These are phyloP conservation scores for Pythium chondricola DNA, from an alignment of 352 stramenopile species.

Conservation along the genomic window DNA sequence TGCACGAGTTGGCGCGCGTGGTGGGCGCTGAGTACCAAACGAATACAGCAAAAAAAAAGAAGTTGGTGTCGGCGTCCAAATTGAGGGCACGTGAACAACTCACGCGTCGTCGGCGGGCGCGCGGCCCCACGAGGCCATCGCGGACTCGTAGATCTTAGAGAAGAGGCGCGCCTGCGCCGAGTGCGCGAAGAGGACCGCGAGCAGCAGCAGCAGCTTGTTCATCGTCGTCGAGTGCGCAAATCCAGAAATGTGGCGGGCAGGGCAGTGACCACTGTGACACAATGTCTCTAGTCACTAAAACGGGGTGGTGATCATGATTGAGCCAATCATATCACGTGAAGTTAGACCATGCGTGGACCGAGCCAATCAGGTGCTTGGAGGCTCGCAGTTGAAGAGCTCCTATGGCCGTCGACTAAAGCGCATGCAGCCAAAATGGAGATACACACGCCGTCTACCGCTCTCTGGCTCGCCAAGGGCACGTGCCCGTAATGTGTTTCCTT, in stretches of 20 bases:
- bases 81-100: constrained; percentile 1
- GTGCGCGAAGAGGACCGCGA: constrained; percentile 4
- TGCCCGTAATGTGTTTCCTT: too few species aligned
- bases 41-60: neutral
- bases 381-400: neutral
- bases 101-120: constrained; percentile 10
- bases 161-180: constrained; percentile 1
- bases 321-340: neutral
- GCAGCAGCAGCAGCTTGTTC: constrained; percentile 3
- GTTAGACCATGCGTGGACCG: constrained; percentile 5
- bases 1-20: constrained; percentile 62
- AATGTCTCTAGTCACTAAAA: neutral
- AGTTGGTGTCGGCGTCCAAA: too few species aligned
- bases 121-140: constrained; percentile 1
- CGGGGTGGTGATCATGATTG: too few species aligned
- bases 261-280: constrained; percentile 1
- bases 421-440: too few species aligned
- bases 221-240: constrained; percentile 1
- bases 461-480: too few species aligned
- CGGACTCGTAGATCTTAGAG: neutral
- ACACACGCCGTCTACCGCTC: too few species aligned
- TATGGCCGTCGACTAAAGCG: too few species aligned
- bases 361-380: neutral
- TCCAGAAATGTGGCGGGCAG: constrained; percentile 1
- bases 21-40: neutral